A percentile compares a stretch with the other conserved stretches of the same genome.
phyloP scores from a whole-genome alignment of 2,329 filamentous ascomycete genomes.

The Metarhizium humberi region DNA sequence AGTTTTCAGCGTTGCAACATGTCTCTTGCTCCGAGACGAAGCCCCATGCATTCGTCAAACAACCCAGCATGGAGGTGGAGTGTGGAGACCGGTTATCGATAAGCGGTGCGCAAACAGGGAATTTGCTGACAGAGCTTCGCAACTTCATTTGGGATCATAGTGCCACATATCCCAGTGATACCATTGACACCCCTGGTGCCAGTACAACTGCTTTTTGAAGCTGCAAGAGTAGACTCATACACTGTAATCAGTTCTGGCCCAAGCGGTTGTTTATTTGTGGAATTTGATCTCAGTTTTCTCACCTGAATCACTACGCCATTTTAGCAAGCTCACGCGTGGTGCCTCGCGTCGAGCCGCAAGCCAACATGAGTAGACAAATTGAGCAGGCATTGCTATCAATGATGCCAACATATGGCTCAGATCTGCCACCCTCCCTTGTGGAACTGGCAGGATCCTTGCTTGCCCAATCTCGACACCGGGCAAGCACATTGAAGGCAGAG shows the following conservation, averaged over 20 bases:
- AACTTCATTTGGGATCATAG: too few relatives aligned
- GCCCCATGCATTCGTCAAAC: too few relatives aligned
- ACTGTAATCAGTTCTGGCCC: not conserved
- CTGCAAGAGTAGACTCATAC: not conserved
- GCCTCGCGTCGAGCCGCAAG: not conserved
- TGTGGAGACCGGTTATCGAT: not conserved
- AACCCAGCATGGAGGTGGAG: too few relatives aligned
- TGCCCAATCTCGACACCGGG: conserved; percentile 70
- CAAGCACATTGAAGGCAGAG: conserved; percentile 68
- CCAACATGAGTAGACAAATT: conserved; percentile 61
- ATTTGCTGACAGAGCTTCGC: too few relatives aligned
- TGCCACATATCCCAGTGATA: too few relatives aligned
- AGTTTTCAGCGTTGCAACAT: too few relatives aligned
- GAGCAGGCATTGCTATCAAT: conserved; percentile 66
- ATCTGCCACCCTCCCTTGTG: conserved; percentile 59
- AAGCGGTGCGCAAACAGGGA: not conserved
- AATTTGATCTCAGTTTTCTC: not conserved
- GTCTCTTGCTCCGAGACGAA: too few relatives aligned
- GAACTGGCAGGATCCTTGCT: conserved; percentile 65
- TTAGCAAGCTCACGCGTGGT: not conserved
- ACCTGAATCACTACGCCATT: not conserved
- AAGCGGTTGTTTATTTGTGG: not conserved
- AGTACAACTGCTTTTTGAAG: not conserved
- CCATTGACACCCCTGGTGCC: not conserved
- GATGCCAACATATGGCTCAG: conserved; percentile 61